Conservation (phyloP, 106 monocot genomes). For the Alisma plantagoaquatica region DNA sequence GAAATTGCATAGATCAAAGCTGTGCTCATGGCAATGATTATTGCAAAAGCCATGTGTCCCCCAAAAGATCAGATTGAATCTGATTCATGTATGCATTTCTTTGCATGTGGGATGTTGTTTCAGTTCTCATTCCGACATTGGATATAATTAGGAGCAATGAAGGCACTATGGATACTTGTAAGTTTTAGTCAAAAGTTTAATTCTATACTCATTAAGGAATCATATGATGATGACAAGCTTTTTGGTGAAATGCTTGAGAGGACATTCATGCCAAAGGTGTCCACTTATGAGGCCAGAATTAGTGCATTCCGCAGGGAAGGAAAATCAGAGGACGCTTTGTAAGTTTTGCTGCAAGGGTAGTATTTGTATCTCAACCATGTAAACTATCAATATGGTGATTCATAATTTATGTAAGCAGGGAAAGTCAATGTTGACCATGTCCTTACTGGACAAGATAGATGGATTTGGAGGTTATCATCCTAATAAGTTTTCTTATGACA, state of each 20-base stretch:
- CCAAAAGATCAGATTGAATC: too few relatives aligned
- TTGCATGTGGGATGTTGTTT: too few relatives aligned
- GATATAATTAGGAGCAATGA: too few relatives aligned
- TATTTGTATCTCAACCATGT: constrained; percentile 32
- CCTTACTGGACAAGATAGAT: constrained; percentile 41
- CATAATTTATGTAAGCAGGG: constrained; percentile 49
- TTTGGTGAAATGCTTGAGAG: constrained; percentile 65
- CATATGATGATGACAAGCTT: constrained; percentile 48
- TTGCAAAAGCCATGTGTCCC: too few relatives aligned
- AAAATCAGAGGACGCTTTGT: constrained; percentile 30
- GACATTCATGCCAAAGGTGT: constrained; percentile 43
- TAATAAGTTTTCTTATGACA: constrained; percentile 44
- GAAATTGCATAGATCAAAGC: too few relatives aligned
- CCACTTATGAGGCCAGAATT: constrained; percentile 61
- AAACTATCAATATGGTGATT: constrained; percentile 52
- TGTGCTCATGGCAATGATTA: too few relatives aligned
- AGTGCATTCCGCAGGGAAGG: constrained; percentile 40
- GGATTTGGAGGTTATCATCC: constrained; percentile 35
- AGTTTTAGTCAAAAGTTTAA: too few relatives aligned
- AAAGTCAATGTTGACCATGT: constrained; percentile 33
- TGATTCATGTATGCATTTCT: too few relatives aligned
- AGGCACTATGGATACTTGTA: too few relatives aligned
- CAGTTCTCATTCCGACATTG: too few relatives aligned
- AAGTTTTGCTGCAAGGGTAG: constrained; percentile 41
- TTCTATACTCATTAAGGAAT: too few relatives aligned